Percentiles rank a stretch among this genome's conserved stretches.
These are phyloP conservation scores for Aspergillus coremiiformis DNA, from an alignment of 495 filamentous ascomycete genomes.

Conservation along the genomic window DNA sequence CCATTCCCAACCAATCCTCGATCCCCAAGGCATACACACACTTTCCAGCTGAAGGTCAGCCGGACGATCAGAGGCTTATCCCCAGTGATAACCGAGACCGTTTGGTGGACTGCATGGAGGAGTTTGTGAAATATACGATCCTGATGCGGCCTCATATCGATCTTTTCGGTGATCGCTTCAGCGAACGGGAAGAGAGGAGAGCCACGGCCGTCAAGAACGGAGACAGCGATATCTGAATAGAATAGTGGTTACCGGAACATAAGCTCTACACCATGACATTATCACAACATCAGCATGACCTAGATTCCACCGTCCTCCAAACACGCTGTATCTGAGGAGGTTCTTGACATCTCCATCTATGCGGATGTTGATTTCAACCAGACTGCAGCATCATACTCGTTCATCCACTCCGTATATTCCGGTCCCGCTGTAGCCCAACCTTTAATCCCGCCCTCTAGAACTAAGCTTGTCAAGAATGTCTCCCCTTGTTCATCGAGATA, in stretches of 20 bases:
- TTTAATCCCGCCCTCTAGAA: constrained; percentile 53
- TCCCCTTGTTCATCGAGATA: constrained; percentile 44
- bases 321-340: too few relatives aligned
- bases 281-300: background rate
- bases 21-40: constrained; percentile 60
- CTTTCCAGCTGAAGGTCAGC: constrained; percentile 48
- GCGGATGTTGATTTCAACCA: constrained; percentile 26
- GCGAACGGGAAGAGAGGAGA: constrained; percentile 41
- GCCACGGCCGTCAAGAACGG: constrained; percentile 1
- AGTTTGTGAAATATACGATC: constrained; percentile 67
- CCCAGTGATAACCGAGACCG: constrained; percentile 57
- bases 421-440: constrained; percentile 55
- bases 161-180: constrained; percentile 59
- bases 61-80: constrained; percentile 48
- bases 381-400: constrained; percentile 47
- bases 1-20: constrained; percentile 61
- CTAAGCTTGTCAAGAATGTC: constrained; percentile 44
- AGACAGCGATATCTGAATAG: background rate
- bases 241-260: background rate
- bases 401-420: constrained; percentile 49
- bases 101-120: constrained; percentile 71
- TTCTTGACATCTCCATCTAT: background rate
- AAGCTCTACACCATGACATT: background rate
- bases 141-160: constrained; percentile 55
- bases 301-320: too few relatives aligned